Evolutionary conservation across 257 asterid species (phyloP), one percentile per base, ranked within the genome.

Genomic region (Cinchona pubescens): DNA sequence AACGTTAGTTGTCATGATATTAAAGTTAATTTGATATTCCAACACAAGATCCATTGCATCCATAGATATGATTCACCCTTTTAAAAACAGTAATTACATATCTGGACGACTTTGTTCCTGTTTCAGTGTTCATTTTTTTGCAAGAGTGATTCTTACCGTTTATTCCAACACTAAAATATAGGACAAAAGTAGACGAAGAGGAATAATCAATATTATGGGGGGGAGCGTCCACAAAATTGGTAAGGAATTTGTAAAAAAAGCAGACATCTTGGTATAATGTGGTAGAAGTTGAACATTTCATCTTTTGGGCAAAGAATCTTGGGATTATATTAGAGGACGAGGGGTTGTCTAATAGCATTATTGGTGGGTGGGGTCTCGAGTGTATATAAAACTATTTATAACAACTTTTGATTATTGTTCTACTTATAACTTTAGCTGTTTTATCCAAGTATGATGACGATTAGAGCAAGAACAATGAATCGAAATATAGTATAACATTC

Each of bases 211-310:
- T 63, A 61, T 9, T 29, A 40, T 66, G 55, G 23, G 63, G 63
- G 76, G 40, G 25, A 25, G 69, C 58, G 74, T 30, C 74, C 79
- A 66, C 40, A 55, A 38, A 42, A 0, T 25, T 46, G 25, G 68
- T 0, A 59, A 34, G 46, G 76, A 60, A 70, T 60, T 67, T 84
- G 72, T 40, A 82, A 68, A 79, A n/a, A 71, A 78, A 74, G 70
- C 82, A 78, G 76, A 82, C 60, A 77, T 25, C 77, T 70, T 74
- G 83, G 82, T 84, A 78, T 79, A 76, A 84, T 82, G 70, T 76
- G 85, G 86, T 62, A 75, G 51, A 40, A 84, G 45, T n/a, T n/a
- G n/a, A n/a, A n/a, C n/a, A 79, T 18, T 73, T 84, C 82, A 78
- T 67, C 83, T 56, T 75, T 37, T 38, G 42, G 65, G 72, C 75